Base-by-base conservation (phyloP, 2,329 filamentous ascomycete genomes). In the Venturia oleaginea region DNA sequence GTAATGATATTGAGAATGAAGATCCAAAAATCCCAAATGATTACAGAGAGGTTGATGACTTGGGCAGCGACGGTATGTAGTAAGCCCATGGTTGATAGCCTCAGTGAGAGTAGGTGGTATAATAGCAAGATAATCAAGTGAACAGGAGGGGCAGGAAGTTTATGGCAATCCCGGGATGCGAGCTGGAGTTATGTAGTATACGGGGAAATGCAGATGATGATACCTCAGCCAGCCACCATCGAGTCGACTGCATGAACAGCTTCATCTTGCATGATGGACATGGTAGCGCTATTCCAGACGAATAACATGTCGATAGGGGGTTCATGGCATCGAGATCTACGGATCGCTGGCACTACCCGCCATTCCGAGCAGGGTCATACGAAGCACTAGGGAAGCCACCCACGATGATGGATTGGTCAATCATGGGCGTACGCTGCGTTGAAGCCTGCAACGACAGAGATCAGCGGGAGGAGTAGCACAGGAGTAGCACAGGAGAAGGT, bases 21-120 rank as follows among this genome's bases (percentile, higher is more conserved):
- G 59, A 77, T 70, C 51, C 68, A 68, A 64, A 76, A 75, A 68
- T 78, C 76, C 74, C 75, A 77, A 51, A 69, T 67, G 51, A 77
- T 71, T 62, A 77, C 73, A 38, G 72, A 72, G 30, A 75, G 65
- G 67, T 75, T 72, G 65, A 76, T 70, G 63, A 77, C 70, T 17
- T 68, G 69, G 43, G 70, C 70, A 7, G 63, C 67, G 54, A 70
- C 42, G 55, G 67, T 68, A n/a, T 67, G 65, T n/a, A 42, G 24
- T 30, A 69, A 5, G 13, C 62, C 66, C 67, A 70, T 69, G 51
- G 34, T 57, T 57, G 24, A 32, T 34, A 19, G 24, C 51, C 51
- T 34, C 19, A 27, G 4, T 27, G 48, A 17, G 30, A n/a, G 19
- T 15, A 17, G 11, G 15, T 30, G 24, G 8, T 6, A 48, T 15